phyloP scores from a whole-genome alignment of 768 basidiomycete species.

The Lactarius psammicola region DNA sequence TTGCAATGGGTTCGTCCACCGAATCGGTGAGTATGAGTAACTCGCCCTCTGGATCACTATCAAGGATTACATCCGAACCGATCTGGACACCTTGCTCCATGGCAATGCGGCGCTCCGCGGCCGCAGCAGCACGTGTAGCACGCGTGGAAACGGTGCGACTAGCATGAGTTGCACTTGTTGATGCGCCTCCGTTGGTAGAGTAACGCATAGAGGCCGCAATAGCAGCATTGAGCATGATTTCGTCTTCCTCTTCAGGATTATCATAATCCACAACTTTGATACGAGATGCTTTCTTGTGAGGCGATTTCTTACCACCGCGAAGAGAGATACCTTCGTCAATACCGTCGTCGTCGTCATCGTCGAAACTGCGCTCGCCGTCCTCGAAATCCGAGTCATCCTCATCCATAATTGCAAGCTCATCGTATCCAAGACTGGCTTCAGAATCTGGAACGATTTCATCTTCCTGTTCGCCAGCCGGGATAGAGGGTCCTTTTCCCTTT shows the following conservation, averaged over 20 bases:
- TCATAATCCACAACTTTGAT: slow-evolving; percentile 9
- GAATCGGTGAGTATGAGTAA: neutral
- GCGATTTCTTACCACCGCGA: slow-evolving; percentile 11
- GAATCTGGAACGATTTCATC: slow-evolving; percentile 50
- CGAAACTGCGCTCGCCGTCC: slow-evolving; percentile 56
- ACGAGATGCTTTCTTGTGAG: slow-evolving; percentile 3
- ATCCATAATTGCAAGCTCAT: slow-evolving; percentile 28
- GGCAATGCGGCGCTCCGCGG: slow-evolving; percentile 53
- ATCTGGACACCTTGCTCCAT: slow-evolving; percentile 27
- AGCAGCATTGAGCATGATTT: slow-evolving; percentile 55
- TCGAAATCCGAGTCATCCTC: slow-evolving; percentile 31
- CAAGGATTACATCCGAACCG: slow-evolving; percentile 31
- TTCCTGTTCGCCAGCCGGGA: neutral
- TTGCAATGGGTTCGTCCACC: slow-evolving; percentile 15
- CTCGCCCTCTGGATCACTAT: slow-evolving; percentile 11
- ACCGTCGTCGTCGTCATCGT: slow-evolving; percentile 17
- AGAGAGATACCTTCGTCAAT: slow-evolving; percentile 16
- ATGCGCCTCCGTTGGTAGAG: slow-evolving; percentile 32
- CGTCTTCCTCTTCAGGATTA: slow-evolving; percentile 31
- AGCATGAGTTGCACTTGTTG: slow-evolving; percentile 34
- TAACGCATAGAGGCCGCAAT: slow-evolving; percentile 49
- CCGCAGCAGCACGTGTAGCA: slow-evolving; percentile 48
- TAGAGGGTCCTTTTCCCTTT: slow-evolving; percentile 19
- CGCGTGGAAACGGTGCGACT: slow-evolving; percentile 39
- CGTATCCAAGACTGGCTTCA: slow-evolving; percentile 38